phyloP scores from a whole-genome alignment of 176 grass and related monocot species.

The Stipa capillata region DNA sequence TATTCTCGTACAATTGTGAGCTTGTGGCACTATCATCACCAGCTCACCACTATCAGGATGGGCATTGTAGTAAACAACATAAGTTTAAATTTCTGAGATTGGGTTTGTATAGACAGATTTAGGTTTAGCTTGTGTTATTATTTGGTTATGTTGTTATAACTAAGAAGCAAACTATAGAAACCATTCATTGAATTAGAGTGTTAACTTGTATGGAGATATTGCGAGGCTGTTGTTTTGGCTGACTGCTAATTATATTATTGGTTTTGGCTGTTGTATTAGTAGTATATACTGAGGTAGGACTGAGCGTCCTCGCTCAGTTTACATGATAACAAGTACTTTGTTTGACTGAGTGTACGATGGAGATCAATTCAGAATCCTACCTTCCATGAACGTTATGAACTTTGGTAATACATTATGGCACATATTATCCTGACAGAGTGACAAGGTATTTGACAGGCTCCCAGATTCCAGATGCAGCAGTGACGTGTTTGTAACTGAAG shows the following conservation, averaged over 20 bases:
- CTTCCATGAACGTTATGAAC: not conserved
- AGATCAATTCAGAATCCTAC: not conserved
- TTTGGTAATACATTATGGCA: not conserved
- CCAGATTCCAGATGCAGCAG: not conserved
- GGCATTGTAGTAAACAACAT: not conserved
- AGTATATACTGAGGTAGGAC: not conserved
- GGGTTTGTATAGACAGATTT: not conserved
- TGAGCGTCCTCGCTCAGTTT: slow-evolving; percentile 1
- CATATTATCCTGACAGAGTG: not conserved
- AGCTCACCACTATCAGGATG: not conserved
- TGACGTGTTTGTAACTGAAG: not conserved
- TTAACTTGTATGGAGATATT: not conserved
- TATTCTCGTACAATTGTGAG: not conserved
- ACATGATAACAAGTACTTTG: not conserved
- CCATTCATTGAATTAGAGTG: not conserved
- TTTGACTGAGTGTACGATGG: not conserved
- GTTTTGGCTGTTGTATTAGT: not conserved
- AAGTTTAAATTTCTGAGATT: not conserved
- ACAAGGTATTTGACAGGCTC: not conserved
- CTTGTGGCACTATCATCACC: not conserved
- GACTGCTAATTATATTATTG: not conserved
- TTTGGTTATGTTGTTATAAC: not conserved
- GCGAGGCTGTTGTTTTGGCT: not conserved
- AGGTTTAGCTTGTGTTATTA: not conserved
- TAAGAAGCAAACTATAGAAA: not conserved